Evolutionary conservation across 331 rosid genomes (phyloP), one percentile per base, ranked within the genome.

Genomic region (Ulmus americana): DNA sequence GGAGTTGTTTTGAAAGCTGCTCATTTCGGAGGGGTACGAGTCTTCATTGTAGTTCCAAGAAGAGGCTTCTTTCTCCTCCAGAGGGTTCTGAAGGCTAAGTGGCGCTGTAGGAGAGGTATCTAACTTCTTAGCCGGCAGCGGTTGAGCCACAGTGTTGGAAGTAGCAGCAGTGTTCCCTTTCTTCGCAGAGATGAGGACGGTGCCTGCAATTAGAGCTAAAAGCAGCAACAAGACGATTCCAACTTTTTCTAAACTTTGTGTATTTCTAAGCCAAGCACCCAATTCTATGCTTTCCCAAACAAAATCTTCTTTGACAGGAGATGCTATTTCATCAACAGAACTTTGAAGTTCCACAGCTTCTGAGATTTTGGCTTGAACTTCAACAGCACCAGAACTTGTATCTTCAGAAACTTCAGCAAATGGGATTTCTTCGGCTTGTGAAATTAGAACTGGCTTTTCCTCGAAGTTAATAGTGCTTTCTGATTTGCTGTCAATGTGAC

Each of bases 1-100:
- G 47, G 83, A 64, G 73, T 70, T 76, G 68, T 70, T 72, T 42
- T 77, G 69, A 67, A 80, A 75, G 84, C 87, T 88, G 79, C 95
- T 84, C 76, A 77, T 67, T 76, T 86, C 95, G 13, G 90, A 88
- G 63, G 90, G 76, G 70, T 81, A 82, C 9, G 82, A 59, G 68
- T 77, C 94, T 56, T 58, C 85, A 61, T 42, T 57, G 83, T 59
- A 78, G 75, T 55, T 80, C 78, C 71, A 65, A 8, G 73, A 65
- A 63, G 63, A 69, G 42, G 74, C 77, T 41, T 28, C 35, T 28
- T 57, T 69, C 55, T 73, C 83, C 55, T 58, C 65, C 61, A 58
- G 55, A 18, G 54, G 35, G 28, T 67, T 70, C 60, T 76, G 56
- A 46, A 45, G 64, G 65, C 53, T 52, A 3, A 22, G 16, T 60